Evolutionary conservation across 129 eudicot genomes (phyloP).

Genomic region (Kitagawia praeruptora): DNA sequence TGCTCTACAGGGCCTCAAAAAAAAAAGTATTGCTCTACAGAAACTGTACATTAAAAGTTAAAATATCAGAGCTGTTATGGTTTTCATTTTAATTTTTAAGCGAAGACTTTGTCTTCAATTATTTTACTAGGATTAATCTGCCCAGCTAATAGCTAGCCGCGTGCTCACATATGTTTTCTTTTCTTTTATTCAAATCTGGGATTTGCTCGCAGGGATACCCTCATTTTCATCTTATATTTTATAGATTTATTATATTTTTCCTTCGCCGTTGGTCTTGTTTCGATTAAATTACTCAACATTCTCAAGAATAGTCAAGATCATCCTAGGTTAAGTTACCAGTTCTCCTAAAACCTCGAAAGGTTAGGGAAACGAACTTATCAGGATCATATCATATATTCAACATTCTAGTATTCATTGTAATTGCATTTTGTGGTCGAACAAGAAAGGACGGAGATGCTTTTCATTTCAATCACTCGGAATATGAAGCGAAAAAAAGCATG

Average conservation of each 20-base stretch:
- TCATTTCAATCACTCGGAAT: not conserved
- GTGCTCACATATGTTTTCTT: not conserved
- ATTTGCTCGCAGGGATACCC: not conserved
- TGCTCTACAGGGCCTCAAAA: not conserved
- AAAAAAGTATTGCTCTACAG: conserved; percentile 1
- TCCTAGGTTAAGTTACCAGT: not conserved
- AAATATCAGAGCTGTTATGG: not conserved
- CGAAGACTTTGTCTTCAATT: not conserved
- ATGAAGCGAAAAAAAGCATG: not conserved
- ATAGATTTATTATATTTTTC: not conserved
- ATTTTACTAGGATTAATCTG: not conserved
- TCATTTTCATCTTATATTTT: not conserved
- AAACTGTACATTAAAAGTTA: conserved; percentile 18
- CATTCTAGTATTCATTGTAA: not conserved
- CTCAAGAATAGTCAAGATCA: not conserved
- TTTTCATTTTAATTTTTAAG: not conserved
- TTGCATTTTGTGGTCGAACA: not conserved
- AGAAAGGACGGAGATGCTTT: not conserved
- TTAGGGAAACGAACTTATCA: too few relatives aligned
- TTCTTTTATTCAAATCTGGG: not conserved
- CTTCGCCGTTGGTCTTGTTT: not conserved
- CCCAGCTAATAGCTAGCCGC: not conserved
- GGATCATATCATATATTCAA: too few relatives aligned
- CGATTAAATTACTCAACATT: not conserved
- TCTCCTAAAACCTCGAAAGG: too few relatives aligned